Conservation (phyloP, 164 flowering plant genomes). For the Vitis riparia region DNA sequence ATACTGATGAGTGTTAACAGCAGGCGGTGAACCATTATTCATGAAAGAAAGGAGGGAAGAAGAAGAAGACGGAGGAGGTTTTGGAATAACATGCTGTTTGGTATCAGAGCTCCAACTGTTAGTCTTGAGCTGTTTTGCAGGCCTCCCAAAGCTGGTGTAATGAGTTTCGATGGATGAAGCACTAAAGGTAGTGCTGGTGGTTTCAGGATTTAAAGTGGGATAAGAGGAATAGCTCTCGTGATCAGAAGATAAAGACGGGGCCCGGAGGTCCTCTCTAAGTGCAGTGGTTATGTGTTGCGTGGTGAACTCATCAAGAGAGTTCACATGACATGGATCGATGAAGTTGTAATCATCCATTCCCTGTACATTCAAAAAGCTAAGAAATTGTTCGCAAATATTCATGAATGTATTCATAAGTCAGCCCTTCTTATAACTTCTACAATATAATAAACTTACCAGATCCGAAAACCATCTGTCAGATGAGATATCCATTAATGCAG, state of each 20-base stretch:
- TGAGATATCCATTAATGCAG: slow-evolving; percentile 18
- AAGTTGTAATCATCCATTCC: slow-evolving; percentile 21
- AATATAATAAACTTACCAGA: slow-evolving; percentile 12
- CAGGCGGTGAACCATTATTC: neutral
- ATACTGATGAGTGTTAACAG: slow-evolving; percentile 1
- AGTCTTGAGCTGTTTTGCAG: slow-evolving; percentile 13
- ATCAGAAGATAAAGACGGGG: slow-evolving; percentile 15
- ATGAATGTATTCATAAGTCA: neutral
- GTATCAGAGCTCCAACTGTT: slow-evolving; percentile 10
- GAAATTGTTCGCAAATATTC: neutral
- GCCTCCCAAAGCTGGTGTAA: slow-evolving; percentile 5
- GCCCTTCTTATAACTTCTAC: too few relatives aligned
- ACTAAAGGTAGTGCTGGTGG: slow-evolving; percentile 4
- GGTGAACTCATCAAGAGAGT: slow-evolving; percentile 14
- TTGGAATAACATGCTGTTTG: neutral
- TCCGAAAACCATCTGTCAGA: slow-evolving; percentile 33
- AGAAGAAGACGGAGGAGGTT: slow-evolving; percentile 8
- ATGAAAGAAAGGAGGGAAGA: slow-evolving; percentile 19
- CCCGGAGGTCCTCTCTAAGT: neutral
- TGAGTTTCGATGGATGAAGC: slow-evolving; percentile 5
- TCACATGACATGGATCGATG: slow-evolving; percentile 12
- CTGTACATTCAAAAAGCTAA: neutral
- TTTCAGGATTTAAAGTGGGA: neutral
- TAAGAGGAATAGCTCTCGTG: slow-evolving; percentile 18
- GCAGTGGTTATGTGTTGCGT: slow-evolving; percentile 5